A percentile compares a stretch with the other conserved stretches of the same genome.
Evolutionary conservation across 2,329 filamentous ascomycete species (phyloP).

Genomic region (Sporothrix phasma): DNA sequence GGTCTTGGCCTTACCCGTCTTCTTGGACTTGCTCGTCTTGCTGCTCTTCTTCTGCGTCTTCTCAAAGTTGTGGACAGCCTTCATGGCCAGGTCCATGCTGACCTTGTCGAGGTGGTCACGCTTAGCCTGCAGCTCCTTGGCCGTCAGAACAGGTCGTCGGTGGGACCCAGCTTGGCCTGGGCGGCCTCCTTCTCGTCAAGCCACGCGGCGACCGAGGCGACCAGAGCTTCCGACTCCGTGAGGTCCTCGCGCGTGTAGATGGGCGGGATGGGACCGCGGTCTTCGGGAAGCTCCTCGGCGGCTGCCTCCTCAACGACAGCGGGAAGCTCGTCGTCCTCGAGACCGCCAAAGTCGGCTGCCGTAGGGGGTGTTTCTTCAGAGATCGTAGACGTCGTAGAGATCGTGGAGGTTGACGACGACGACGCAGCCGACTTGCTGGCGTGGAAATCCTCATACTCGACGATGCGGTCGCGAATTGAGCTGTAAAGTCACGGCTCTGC

Average conservation of each 20-base stretch:
- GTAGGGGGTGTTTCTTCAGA: constrained; percentile 32
- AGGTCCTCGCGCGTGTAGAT: constrained; percentile 68
- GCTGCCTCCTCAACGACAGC: constrained; percentile 19
- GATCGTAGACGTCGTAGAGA: constrained; percentile 31
- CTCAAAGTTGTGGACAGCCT: constrained; percentile 50
- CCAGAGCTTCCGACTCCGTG: constrained; percentile 49
- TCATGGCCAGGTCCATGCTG: constrained; percentile 60
- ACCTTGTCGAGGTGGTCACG: constrained; percentile 62
- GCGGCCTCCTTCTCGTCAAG: constrained; percentile 58
- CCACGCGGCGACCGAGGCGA: constrained; percentile 60
- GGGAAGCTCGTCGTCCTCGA: constrained; percentile 57
- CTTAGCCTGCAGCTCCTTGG: constrained; percentile 61
- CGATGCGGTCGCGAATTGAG: constrained; percentile 60
- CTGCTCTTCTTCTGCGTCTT: constrained; percentile 34
- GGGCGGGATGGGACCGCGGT: constrained; percentile 48
- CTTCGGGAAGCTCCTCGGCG: constrained; percentile 33
- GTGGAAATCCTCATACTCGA: constrained; percentile 54
- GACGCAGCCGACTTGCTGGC: constrained; percentile 43
- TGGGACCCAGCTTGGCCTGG: constrained; percentile 59
- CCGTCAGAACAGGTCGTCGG: constrained; percentile 67
- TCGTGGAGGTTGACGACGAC: constrained; percentile 35
- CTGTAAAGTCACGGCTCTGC: constrained; percentile 61
- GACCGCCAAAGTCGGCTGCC: constrained; percentile 55
- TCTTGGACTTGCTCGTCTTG: constrained; percentile 17
- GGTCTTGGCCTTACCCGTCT: constrained; percentile 20